A percentile compares a stretch with the other conserved stretches of the same genome.
Evolutionary conservation across 2,329 filamentous ascomycete species (phyloP).

Genomic region (Fusarium hostae): DNA sequence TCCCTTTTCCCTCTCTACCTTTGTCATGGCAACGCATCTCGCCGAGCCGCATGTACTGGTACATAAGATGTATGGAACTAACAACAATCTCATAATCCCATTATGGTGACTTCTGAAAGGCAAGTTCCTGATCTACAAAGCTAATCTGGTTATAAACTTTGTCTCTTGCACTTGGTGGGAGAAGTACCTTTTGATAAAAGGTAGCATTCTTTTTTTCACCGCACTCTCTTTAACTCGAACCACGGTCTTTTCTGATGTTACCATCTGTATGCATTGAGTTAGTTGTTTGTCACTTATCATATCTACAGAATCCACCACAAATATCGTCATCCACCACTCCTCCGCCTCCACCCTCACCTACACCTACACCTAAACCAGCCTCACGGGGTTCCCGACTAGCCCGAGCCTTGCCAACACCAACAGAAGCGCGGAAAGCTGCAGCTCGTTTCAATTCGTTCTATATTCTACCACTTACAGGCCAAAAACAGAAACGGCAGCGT

Average conservation of each 20-base stretch:
- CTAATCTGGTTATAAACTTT: conserved; percentile 1
- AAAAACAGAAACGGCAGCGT: background rate
- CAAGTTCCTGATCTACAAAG: conserved; percentile 15
- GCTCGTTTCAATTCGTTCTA: conserved; percentile 12
- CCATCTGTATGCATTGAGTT: background rate
- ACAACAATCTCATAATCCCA: background rate
- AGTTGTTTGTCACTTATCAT: conserved; percentile 14
- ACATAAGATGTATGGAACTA: background rate
- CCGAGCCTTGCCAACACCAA: conserved; percentile 27
- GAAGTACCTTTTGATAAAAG: background rate
- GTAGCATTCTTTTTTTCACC: background rate
- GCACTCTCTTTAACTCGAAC: conserved; percentile 4
- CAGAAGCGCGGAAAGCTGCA: conserved; percentile 21
- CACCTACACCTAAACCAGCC: conserved; percentile 27
- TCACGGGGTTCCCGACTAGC: conserved; percentile 33
- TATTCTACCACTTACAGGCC: conserved; percentile 2
- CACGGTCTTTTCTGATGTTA: conserved; percentile 8
- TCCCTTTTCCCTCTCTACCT: conserved; percentile 22
- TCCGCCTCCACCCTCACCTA: conserved; percentile 17
- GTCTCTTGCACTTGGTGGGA: background rate
- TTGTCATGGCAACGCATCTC: conserved; percentile 43
- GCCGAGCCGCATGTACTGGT: conserved; percentile 22
- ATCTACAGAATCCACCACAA: conserved; percentile 13
- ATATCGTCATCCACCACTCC: conserved; percentile 24
- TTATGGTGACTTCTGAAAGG: background rate